A percentile compares a stretch with the other conserved stretches of the same genome.
Conservation (phyloP, 2,329 filamentous ascomycete species). For the Leptographium flavum region DNA sequence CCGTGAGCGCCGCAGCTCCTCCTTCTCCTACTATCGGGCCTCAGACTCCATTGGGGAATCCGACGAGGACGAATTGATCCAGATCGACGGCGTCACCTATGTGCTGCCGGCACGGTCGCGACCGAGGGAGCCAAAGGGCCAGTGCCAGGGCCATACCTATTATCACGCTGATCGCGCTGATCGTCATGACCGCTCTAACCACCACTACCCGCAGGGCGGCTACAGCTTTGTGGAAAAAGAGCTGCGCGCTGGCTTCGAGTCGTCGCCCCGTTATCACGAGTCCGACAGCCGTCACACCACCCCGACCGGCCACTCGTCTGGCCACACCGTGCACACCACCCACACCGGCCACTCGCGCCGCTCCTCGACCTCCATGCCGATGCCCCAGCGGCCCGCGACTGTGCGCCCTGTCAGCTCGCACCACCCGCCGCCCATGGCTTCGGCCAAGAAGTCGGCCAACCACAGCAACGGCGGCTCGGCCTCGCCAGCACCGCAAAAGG, state of each 20-base stretch:
- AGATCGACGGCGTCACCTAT: slow-evolving; percentile 37
- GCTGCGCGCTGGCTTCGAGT: slow-evolving; percentile 24
- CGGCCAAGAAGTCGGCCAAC: slow-evolving; percentile 4
- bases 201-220: slow-evolving; percentile 38
- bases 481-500: slow-evolving; percentile 20
- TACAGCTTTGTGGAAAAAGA: slow-evolving; percentile 19
- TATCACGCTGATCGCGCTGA: slow-evolving; percentile 35
- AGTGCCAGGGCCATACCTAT: slow-evolving; percentile 18
- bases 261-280: slow-evolving; percentile 23
- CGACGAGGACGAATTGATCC: slow-evolving; percentile 47
- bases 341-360: slow-evolving; percentile 23
- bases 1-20: slow-evolving; percentile 37
- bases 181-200: slow-evolving; percentile 46
- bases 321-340: no score
- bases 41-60: slow-evolving; percentile 46
- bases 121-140: slow-evolving; percentile 25
- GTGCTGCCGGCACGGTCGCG: slow-evolving; percentile 37
- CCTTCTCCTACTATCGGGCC: slow-evolving; percentile 44
- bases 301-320: slow-evolving; percentile 25
- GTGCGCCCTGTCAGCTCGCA: slow-evolving; percentile 30
- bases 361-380: slow-evolving; percentile 9
- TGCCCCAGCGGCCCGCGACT: slow-evolving; percentile 38
- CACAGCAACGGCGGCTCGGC: no score
- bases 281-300: slow-evolving; percentile 20
- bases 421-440: slow-evolving; percentile 18